Evolutionary conservation across 495 filamentous ascomycete species (phyloP).

Genomic region (Thermothielavioides terrestris): DNA sequence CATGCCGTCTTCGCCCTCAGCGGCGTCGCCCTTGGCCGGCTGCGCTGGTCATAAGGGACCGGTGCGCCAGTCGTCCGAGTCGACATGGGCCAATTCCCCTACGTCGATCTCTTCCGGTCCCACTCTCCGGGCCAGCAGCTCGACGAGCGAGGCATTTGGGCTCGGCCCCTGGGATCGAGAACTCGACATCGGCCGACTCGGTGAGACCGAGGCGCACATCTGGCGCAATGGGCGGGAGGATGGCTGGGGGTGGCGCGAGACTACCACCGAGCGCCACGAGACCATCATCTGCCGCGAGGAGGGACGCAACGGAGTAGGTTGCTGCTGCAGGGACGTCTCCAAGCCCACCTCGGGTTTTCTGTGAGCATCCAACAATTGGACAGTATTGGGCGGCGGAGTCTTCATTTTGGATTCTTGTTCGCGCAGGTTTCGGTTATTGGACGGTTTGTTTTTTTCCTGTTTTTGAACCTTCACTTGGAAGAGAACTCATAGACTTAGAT

Average conservation of each 20-base stretch:
- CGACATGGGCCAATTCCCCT: not conserved
- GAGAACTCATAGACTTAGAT: too few species aligned
- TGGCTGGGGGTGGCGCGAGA: not conserved
- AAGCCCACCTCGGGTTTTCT: not conserved
- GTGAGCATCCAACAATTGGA: too few species aligned
- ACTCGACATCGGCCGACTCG: not conserved
- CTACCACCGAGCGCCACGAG: not conserved
- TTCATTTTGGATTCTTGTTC: not conserved
- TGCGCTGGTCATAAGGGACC: not conserved
- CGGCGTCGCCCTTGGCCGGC: too few species aligned
- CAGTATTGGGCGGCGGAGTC: too few species aligned
- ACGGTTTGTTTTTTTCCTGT: too few species aligned
- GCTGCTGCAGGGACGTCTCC: not conserved
- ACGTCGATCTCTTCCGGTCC: not conserved
- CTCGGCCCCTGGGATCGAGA: not conserved
- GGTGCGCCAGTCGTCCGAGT: not conserved
- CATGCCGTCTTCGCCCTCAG: not conserved
- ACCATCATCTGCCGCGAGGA: not conserved
- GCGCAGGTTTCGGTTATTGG: not conserved
- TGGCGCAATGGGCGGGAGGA: not conserved
- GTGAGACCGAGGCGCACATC: not conserved
- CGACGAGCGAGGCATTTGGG: not conserved
- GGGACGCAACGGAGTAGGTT: not conserved
- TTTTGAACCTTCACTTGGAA: too few species aligned
- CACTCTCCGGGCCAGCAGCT: not conserved